These are phyloP conservation scores for Quercus engelmannii DNA, from an alignment of 306 rosid species.

Conservation along the genomic window DNA sequence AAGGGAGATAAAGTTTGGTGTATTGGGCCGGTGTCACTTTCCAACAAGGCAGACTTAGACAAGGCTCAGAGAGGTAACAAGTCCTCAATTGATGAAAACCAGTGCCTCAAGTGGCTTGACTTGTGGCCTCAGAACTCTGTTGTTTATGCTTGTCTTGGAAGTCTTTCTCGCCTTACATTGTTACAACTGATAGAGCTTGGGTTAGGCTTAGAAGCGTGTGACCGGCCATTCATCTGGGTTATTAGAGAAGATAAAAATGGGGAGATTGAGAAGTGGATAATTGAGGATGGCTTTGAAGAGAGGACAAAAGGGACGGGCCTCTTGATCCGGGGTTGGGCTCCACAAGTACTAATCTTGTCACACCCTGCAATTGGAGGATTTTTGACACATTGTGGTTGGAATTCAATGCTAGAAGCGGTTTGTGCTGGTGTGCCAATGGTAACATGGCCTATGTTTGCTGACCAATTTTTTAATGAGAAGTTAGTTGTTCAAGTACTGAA, in stretches of 20 bases:
- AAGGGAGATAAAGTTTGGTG: conserved; percentile 28
- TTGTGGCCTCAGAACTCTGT: conserved; percentile 32
- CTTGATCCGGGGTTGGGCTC: conserved; percentile 76
- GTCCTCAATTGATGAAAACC: conserved; percentile 26
- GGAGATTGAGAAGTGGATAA: conserved; percentile 45
- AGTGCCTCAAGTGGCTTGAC: conserved; percentile 53
- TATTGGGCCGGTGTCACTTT: conserved; percentile 21
- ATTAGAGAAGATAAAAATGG: conserved; percentile 30
- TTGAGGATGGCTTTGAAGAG: conserved; percentile 36
- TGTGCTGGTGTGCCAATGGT: conserved; percentile 48
- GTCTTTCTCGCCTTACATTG: conserved; percentile 39
- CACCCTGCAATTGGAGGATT: conserved; percentile 48
- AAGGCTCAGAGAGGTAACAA: conserved; percentile 52
- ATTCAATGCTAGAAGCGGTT: conserved; percentile 55
- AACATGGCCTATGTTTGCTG: conserved; percentile 60
- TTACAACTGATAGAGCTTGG: conserved; percentile 49
- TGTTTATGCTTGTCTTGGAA: conserved; percentile 64
- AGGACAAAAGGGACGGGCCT: conserved; percentile 44
- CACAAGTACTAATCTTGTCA: conserved; percentile 52
- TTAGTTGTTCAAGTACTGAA: conserved; percentile 19
- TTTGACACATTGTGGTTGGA: conserved; percentile 76
- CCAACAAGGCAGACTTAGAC: background rate
- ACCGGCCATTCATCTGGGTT: conserved; percentile 66
- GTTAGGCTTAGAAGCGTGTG: conserved; percentile 53
- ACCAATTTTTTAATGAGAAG: conserved; percentile 48